These are phyloP conservation scores for Russula vinacea DNA, from an alignment of 768 basidiomycete genomes.

Conservation along the genomic window DNA sequence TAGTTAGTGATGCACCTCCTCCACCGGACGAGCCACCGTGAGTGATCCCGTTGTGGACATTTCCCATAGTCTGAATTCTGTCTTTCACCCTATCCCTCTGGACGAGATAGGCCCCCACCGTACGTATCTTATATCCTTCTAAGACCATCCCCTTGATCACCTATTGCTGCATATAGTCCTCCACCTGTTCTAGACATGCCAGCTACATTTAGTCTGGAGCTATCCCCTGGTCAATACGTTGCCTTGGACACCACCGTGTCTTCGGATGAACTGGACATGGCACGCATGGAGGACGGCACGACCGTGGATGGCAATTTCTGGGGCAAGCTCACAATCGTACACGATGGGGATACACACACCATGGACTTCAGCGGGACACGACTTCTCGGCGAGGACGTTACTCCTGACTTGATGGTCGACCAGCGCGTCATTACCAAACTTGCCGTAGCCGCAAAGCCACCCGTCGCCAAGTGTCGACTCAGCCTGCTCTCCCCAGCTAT, in stretches of 20 bases:
- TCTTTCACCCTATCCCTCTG: not conserved
- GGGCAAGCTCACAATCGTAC: slow-evolving; percentile 83
- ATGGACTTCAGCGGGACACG: slow-evolving; percentile 84
- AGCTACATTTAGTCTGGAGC: slow-evolving; percentile 78
- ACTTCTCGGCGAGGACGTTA: slow-evolving; percentile 58
- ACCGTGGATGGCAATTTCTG: slow-evolving; percentile 82
- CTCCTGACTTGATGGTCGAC: slow-evolving; percentile 71
- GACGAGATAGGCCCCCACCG: slow-evolving; percentile 47
- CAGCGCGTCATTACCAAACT: slow-evolving; percentile 74
- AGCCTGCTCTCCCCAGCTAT: slow-evolving; percentile 67
- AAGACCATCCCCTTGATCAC: slow-evolving; percentile 1
- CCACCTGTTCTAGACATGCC: slow-evolving; percentile 85
- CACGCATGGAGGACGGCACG: slow-evolving; percentile 86
- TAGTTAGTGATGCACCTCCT: slow-evolving; percentile 80
- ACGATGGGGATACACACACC: slow-evolving; percentile 69
- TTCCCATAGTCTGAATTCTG: not conserved
- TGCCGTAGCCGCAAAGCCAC: slow-evolving; percentile 68
- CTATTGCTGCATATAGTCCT: slow-evolving; percentile 37
- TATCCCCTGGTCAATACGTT: slow-evolving; percentile 73
- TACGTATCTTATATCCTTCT: slow-evolving; percentile 35
- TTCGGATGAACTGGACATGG: slow-evolving; percentile 84
- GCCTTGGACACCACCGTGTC: slow-evolving; percentile 75
- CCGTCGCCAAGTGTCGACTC: slow-evolving; percentile 72
- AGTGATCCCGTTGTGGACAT: slow-evolving; percentile 35
- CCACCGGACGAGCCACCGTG: slow-evolving; percentile 83